Percentiles rank a stretch among this genome's conserved stretches.
phyloP scores from a whole-genome alignment of 768 basidiomycete genomes.

The Tylopilus subfusipes region DNA sequence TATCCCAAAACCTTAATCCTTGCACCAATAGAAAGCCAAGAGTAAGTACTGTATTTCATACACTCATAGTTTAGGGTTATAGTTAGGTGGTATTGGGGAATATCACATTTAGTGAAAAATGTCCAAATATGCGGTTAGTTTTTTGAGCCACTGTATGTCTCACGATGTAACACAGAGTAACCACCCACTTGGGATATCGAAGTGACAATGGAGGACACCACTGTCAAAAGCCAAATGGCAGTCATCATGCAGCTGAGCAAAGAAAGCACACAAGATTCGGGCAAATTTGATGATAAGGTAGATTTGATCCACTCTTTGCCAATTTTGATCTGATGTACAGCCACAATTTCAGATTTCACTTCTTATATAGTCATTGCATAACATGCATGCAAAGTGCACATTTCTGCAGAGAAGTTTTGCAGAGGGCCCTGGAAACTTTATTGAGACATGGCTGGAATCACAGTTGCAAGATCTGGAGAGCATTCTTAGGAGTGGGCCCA shows the following conservation, averaged over 20 bases:
- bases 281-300: conserved; percentile 89
- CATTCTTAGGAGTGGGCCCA: conserved; percentile 82
- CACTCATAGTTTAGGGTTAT: no score
- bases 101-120: no score
- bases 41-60: no score
- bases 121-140: no score
- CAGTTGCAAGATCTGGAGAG: conserved; percentile 90
- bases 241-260: conserved; percentile 65
- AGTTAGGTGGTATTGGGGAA: no score
- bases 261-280: conserved; percentile 63
- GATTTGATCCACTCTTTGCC: conserved; percentile 1
- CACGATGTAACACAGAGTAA: no score
- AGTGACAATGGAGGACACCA: conserved; percentile 79
- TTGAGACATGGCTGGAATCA: conserved; percentile 87
- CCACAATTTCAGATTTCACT: conserved; percentile 61
- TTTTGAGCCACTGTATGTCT: no score
- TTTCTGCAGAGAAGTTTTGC: conserved; percentile 86
- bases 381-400: conserved; percentile 79
- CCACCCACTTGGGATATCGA: conserved; percentile 85
- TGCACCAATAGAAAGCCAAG: no score
- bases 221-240: conserved; percentile 69
- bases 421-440: conserved; percentile 71
- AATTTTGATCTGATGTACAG: conserved; percentile 18
- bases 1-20: no score
- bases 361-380: conserved; percentile 79